Percentiles rank a stretch among this genome's conserved stretches.
Evolutionary conservation across 345 rosid genomes (phyloP).

Genomic region (Punica granatum): DNA sequence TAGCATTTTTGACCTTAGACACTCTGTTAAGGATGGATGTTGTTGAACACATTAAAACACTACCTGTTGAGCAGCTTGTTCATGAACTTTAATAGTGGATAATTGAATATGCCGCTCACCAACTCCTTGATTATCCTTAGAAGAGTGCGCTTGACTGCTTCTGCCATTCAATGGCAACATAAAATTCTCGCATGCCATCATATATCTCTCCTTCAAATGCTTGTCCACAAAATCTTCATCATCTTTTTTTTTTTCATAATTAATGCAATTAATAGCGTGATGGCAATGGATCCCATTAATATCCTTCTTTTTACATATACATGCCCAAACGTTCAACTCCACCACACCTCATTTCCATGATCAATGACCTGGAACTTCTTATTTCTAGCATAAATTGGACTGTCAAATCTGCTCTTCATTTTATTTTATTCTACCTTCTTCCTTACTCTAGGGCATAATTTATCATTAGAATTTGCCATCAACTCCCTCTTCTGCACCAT

Average conservation of each 20-base stretch:
- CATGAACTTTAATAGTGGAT: too few species aligned
- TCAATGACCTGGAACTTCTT: not conserved
- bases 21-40: too few species aligned
- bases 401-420: too few species aligned
- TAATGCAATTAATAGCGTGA: not conserved
- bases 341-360: not conserved
- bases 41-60: too few species aligned
- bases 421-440: not conserved
- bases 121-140: too few species aligned
- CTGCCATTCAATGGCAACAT: not conserved
- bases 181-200: not conserved
- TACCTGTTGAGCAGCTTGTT: too few species aligned
- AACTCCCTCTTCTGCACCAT: not conserved
- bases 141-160: not conserved
- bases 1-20: too few species aligned
- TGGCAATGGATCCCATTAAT: not conserved
- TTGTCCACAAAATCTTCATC: conserved; percentile 1
- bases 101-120: too few species aligned
- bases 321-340: not conserved
- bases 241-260: not conserved
- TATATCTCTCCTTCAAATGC: not conserved
- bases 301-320: not conserved
- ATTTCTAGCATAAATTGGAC: not conserved
- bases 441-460: not conserved
- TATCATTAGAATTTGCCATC: not conserved